These are phyloP conservation scores for Magnolia sinica DNA, from an alignment of 164 flowering plant species.

Conservation along the genomic window DNA sequence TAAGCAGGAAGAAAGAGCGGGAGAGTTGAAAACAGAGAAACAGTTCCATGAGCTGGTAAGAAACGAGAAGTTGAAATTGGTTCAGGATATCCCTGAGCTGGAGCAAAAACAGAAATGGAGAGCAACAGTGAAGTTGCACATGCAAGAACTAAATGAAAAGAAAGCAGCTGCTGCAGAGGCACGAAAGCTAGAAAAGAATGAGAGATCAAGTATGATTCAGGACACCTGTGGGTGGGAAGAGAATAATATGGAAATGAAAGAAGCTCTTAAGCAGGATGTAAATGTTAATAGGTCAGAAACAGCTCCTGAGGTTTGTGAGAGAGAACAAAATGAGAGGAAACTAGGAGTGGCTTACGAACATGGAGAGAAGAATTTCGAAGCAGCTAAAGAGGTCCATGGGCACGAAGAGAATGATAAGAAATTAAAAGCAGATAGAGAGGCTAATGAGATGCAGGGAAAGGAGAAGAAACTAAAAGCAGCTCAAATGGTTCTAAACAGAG, in stretches of 20 bases:
- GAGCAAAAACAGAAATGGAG: constrained; percentile 18
- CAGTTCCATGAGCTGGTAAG: constrained; percentile 56
- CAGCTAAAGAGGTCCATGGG: constrained; percentile 4
- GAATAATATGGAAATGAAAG: constrained; percentile 14
- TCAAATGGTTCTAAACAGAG: constrained; percentile 8
- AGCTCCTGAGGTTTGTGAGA: constrained; percentile 9
- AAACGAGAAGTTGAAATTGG: constrained; percentile 22
- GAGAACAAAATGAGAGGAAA: constrained; percentile 17
- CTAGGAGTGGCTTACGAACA: constrained; percentile 6
- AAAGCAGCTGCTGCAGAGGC: constrained; percentile 10
- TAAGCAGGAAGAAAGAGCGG: constrained; percentile 28
- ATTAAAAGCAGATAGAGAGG: constrained; percentile 17
- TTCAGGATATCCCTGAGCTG: constrained; percentile 14
- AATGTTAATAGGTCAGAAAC: constrained; percentile 23
- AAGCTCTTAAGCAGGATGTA: constrained; percentile 22
- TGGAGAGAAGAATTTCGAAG: constrained; percentile 28
- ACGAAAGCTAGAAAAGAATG: constrained; percentile 16
- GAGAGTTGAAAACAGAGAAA: constrained; percentile 63
- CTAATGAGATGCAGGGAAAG: constrained; percentile 7
- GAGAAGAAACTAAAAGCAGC: constrained; percentile 14
- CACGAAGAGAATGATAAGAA: constrained; percentile 28
- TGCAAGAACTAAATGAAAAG: constrained; percentile 8
- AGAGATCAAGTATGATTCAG: constrained; percentile 14
- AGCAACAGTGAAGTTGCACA: constrained; percentile 11
- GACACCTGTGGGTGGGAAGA: constrained; percentile 24